phyloP scores from a whole-genome alignment of 495 filamentous ascomycete genomes.

The Elaphomyces granulatus region DNA sequence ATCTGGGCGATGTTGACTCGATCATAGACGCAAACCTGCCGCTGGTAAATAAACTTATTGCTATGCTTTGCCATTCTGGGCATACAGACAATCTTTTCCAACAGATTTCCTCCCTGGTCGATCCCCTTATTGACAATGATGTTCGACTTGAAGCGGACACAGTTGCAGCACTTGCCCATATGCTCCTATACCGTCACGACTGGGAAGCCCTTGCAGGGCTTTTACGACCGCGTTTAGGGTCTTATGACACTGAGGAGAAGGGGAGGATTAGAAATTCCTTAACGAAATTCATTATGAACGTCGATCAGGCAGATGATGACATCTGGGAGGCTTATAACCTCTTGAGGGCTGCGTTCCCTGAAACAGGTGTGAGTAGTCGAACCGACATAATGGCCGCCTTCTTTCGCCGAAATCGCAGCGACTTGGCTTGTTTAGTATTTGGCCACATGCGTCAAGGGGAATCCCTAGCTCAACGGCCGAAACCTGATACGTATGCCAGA shows the following conservation, averaged over 20 bases:
- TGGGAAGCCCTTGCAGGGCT: conserved; percentile 62
- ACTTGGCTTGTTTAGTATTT: conserved; percentile 76
- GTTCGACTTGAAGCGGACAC: conserved; percentile 55
- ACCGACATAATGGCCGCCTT: conserved; percentile 68
- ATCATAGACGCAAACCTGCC: conserved; percentile 42
- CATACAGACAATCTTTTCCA: conserved; percentile 42
- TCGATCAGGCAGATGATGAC: conserved; percentile 39
- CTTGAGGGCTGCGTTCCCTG: conserved; percentile 62
- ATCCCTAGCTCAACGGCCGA: conserved; percentile 42
- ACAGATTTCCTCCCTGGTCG: conserved; percentile 54
- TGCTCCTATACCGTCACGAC: conserved; percentile 60
- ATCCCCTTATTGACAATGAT: conserved; percentile 59
- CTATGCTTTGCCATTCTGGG: conserved; percentile 45
- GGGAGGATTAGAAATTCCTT: conserved; percentile 46
- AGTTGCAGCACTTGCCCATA: conserved; percentile 49
- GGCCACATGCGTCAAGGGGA: conserved; percentile 71
- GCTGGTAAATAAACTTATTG: conserved; percentile 61
- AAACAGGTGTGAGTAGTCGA: conserved; percentile 45
- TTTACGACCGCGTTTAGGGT: conserved; percentile 49
- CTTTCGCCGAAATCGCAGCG: conserved; percentile 57
- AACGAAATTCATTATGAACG: conserved; percentile 48
- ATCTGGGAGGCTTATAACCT: conserved; percentile 76
- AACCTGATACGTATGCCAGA: conserved; percentile 54
- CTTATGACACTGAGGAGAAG: conserved; percentile 49
- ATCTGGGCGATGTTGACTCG: conserved; percentile 39